These are phyloP conservation scores for Alternaria triticimaculans DNA, from an alignment of 2,329 filamentous ascomycete species.

Conservation along the genomic window DNA sequence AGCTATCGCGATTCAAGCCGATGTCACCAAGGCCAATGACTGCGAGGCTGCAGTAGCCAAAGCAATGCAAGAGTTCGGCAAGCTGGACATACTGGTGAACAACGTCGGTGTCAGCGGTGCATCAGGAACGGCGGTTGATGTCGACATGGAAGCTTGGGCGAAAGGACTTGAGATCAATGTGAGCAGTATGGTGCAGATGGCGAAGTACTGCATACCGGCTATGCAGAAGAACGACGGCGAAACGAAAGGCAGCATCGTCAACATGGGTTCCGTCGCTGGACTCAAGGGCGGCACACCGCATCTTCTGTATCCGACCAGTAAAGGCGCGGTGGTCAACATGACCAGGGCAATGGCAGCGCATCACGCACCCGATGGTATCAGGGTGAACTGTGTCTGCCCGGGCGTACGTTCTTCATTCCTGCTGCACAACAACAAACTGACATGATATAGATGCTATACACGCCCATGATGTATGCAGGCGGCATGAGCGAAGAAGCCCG, in stretches of 20 bases:
- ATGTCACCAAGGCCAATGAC: constrained; percentile 63
- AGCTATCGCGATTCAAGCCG: constrained; percentile 56
- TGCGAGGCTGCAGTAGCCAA: constrained; percentile 54
- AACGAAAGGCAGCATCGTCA: constrained; percentile 62
- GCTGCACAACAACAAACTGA: background rate
- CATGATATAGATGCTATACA: constrained; percentile 56
- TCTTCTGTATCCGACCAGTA: constrained; percentile 61
- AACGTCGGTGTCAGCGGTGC: constrained; percentile 69
- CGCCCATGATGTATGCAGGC: constrained; percentile 61
- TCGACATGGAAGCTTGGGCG: constrained; percentile 66
- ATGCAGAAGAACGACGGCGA: constrained; percentile 62
- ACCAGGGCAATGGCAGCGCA: constrained; percentile 64
- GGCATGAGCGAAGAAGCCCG: constrained; percentile 60
- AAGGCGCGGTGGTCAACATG: constrained; percentile 63
- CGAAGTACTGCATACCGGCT: constrained; percentile 65
- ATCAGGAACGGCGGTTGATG: constrained; percentile 64
- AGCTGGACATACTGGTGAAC: constrained; percentile 69
- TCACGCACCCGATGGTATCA: constrained; percentile 58
- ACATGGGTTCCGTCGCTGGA: constrained; percentile 68
- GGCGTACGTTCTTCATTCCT: constrained; percentile 35
- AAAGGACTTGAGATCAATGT: constrained; percentile 67
- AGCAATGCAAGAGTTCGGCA: constrained; percentile 59
- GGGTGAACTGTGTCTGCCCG: constrained; percentile 64
- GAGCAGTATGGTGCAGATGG: constrained; percentile 69
- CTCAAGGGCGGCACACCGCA: constrained; percentile 61